These are phyloP conservation scores for Moesziomyces antarcticus DNA, from an alignment of 1,284 basidiomycete genomes.

Conservation along the genomic window DNA sequence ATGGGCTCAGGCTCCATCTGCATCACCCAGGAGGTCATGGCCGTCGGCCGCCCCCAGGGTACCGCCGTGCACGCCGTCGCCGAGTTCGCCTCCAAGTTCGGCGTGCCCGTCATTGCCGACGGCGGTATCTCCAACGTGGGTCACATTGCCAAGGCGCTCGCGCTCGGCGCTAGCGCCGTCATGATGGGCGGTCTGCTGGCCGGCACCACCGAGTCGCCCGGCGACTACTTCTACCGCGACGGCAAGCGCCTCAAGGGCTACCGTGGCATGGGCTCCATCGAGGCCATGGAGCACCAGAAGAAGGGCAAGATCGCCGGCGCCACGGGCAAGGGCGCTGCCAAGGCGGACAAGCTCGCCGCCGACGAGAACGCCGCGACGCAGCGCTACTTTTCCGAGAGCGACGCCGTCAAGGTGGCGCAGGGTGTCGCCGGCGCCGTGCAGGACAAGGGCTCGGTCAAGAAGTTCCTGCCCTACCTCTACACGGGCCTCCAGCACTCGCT, in stretches of 20 bases:
- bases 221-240: constrained; percentile 99
- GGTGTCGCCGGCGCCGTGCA: constrained; percentile 96
- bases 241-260: constrained; percentile 99
- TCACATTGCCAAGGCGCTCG: constrained; percentile 95
- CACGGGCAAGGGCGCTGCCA: constrained; percentile 68
- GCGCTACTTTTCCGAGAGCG: constrained; percentile 95
- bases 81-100: constrained; percentile 92
- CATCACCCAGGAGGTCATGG: constrained; percentile 99
- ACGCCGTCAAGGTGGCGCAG: constrained; percentile 89
- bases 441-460: constrained; percentile 91
- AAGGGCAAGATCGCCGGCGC: constrained; percentile 63
- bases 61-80: constrained; percentile 95
- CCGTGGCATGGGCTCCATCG: constrained; percentile 90
- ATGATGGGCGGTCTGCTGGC: constrained; percentile 99
- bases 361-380: constrained; percentile 89
- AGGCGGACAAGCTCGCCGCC: constrained; percentile 72
- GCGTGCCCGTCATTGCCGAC: constrained; percentile 97
- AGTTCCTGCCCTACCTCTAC: constrained; percentile 89
- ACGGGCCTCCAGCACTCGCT: constrained; percentile 94
- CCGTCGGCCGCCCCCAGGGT: constrained; percentile 97
- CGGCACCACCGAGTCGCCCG: constrained; percentile 95
- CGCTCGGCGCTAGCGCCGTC: constrained; percentile 91
- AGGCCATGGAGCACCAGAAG: constrained; percentile 67
- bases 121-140: constrained; percentile 96
- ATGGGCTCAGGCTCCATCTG: constrained; percentile 99